Conservation (phyloP, 768 basidiomycete species). For the Tylopilus felleus region DNA sequence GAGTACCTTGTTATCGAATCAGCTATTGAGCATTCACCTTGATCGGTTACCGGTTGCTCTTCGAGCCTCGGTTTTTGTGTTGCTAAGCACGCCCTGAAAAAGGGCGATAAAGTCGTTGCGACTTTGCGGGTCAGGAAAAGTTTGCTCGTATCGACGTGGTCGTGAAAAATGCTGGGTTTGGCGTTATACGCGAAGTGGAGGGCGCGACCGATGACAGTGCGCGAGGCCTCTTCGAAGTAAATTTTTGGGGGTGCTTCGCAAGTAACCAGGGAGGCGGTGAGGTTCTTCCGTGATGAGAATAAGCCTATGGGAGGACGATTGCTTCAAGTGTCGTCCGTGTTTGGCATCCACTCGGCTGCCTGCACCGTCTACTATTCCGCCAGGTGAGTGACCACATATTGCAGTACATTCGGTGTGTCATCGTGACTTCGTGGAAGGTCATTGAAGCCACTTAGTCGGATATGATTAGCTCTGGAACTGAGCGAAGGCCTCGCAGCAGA, state of each 20-base stretch:
- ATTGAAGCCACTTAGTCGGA: neutral
- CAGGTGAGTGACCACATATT: conserved; percentile 9
- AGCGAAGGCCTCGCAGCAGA: conserved; percentile 14
- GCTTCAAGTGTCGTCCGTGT: conserved; percentile 27
- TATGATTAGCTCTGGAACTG: conserved; percentile 12
- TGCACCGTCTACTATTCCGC: conserved; percentile 19
- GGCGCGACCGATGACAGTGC: conserved; percentile 33
- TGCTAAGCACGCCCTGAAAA: conserved; percentile 29
- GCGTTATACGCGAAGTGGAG: conserved; percentile 20
- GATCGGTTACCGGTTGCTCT: conserved; percentile 39
- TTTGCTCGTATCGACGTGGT: conserved; percentile 30
- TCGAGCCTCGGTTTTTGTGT: conserved; percentile 38
- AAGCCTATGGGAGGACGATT: conserved; percentile 37
- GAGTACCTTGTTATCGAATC: neutral
- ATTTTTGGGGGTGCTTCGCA: conserved; percentile 45
- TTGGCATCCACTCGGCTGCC: conserved; percentile 22
- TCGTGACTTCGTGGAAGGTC: neutral
- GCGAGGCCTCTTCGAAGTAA: conserved; percentile 37
- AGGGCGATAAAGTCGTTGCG: conserved; percentile 40
- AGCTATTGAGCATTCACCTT: neutral
- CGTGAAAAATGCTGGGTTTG: conserved; percentile 1
- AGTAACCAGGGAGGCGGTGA: conserved; percentile 34
- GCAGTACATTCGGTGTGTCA: conserved; percentile 18
- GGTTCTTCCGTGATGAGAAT: conserved; percentile 24
- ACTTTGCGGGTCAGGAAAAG: conserved; percentile 27